phyloP scores from a whole-genome alignment of 331 rosid species.

The Erythrophleum ivorense region DNA sequence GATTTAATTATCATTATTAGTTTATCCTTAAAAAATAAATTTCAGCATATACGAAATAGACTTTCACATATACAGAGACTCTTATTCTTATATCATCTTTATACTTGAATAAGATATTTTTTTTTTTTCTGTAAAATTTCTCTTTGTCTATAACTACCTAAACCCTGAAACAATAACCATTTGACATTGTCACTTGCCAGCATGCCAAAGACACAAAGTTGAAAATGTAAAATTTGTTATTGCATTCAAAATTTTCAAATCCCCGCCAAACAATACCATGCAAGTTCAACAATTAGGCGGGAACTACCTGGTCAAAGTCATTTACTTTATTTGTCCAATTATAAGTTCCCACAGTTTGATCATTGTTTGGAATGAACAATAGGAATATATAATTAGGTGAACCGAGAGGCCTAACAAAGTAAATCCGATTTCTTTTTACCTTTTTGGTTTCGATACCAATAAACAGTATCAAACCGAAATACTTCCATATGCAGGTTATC shows the following conservation, averaged over 20 bases:
- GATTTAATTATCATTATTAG: neutral
- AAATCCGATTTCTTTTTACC: neutral
- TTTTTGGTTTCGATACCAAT: neutral
- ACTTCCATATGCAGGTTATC: too few species aligned
- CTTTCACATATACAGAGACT: neutral
- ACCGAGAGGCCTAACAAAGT: neutral
- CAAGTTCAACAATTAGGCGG: neutral
- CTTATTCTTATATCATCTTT: too few species aligned
- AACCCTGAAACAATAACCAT: neutral
- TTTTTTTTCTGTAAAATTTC: neutral
- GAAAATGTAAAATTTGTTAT: neutral
- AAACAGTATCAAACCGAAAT: neutral
- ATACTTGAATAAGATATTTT: neutral
- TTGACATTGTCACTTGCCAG: neutral
- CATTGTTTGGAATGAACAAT: neutral
- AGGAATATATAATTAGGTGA: neutral
- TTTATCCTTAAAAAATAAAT: neutral
- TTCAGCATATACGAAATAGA: neutral
- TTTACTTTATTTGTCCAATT: neutral
- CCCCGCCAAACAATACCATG: neutral
- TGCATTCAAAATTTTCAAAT: neutral
- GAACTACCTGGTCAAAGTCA: neutral
- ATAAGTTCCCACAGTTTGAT: neutral
- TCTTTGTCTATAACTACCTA: neutral
- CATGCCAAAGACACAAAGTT: neutral